Evolutionary conservation across 1,139 yeast species (phyloP), one percentile per base, ranked within the genome.

Genomic region (Saccharomyces hybrid): DNA sequence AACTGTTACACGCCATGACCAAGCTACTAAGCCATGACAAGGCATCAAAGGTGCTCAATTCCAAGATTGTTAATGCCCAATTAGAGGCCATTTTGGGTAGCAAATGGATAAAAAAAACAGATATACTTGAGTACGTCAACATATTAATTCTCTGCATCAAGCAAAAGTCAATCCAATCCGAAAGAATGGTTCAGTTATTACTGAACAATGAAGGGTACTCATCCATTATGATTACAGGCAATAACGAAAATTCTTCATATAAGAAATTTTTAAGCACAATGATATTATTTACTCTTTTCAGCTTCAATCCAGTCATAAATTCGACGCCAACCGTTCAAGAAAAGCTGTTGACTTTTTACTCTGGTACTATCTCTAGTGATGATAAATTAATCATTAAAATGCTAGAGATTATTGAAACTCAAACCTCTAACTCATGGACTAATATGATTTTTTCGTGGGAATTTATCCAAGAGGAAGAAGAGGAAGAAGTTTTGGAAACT

Each of bases 361-460:
- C 71, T 47, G 97, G 96, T 1, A 77, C 91, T 0, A 72, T 75
- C 4, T 68, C 79, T n/a, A 73, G 83, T 1, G 81, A 80, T 48
- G 98, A 91, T 65, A 66, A 81, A 51, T 59, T 89, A 1, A 65
- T 91, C 32, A 80, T 86, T 55, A 69, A 73, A 2, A 69, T 87
- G 2, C 66, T 91, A 50, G 73, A 76, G 52, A 67, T 68, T 9
- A 73, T 88, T 42, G 98, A 91, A 67, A 64, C 79, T 0, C 71
- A 73, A 4, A 63, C 76, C 9, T 72, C 76, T 14, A 63, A 61
- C 2, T 72, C 81, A 7, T 88, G 96, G 96, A 73, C 84, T 13
- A 74, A 76, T 52, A 68, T 70, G 51, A 82, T 87, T 9, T 72
- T 76, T 48, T 73, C 77, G 46, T 88, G 96, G 95, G 90, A 85